A percentile compares a stretch with the other conserved stretches of the same genome.
These are phyloP conservation scores for Termitomyces sp. DNA, from an alignment of 768 basidiomycete species.

Conservation along the genomic window DNA sequence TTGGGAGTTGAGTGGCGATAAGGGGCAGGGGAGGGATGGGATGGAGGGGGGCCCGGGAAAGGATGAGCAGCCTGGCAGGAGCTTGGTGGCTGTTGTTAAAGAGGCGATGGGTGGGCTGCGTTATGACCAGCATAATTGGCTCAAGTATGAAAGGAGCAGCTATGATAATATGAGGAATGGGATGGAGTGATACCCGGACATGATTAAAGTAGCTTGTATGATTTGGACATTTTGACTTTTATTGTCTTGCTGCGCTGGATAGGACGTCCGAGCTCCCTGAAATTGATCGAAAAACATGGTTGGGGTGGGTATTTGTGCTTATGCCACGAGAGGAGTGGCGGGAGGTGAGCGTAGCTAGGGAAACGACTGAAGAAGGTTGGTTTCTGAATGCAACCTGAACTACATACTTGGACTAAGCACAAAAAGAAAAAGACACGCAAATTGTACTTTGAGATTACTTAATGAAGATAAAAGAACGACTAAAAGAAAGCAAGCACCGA, in stretches of 20 bases:
- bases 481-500: no score
- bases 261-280: no score
- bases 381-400: conserved; percentile 4
- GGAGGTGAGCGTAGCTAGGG: neutral
- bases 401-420: conserved; percentile 9
- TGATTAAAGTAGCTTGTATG: neutral
- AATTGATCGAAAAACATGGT: no score
- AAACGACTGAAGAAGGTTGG: neutral
- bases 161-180: conserved; percentile 78
- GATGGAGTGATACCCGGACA: conserved; percentile 34
- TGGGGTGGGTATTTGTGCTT: conserved; percentile 1
- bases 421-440: no score
- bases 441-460: neutral
- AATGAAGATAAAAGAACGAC: neutral
- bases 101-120: conserved; percentile 76
- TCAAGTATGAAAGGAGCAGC: conserved; percentile 68
- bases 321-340: neutral
- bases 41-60: conserved; percentile 77
- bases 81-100: conserved; percentile 71
- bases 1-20: conserved; percentile 91
- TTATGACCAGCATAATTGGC: conserved; percentile 61
- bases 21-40: conserved; percentile 56
- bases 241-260: no score
- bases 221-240: no score
- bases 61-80: conserved; percentile 61